Conservation (phyloP, 495 filamentous ascomycete species). For the Durotheca rogersii region DNA sequence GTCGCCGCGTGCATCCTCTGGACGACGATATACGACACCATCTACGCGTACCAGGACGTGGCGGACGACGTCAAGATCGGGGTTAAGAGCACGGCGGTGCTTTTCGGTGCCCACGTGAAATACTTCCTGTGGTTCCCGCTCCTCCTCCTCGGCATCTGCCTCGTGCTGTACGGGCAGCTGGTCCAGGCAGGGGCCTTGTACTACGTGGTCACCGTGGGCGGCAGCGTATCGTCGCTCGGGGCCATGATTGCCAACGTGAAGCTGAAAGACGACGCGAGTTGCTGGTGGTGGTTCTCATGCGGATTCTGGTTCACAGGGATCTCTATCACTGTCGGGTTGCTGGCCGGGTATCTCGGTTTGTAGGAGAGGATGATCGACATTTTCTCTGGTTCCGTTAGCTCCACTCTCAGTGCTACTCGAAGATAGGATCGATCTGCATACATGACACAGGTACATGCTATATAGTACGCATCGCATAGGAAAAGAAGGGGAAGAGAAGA, state of each 20-base stretch:
- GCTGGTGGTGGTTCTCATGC: constrained; percentile 45
- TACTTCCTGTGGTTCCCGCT: constrained; percentile 29
- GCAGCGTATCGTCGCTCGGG: constrained; percentile 32
- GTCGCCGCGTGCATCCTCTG: constrained; percentile 35
- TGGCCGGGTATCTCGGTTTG: constrained; percentile 42
- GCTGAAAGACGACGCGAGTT: constrained; percentile 38
- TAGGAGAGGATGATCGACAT: too few species aligned
- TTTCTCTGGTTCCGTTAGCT: too few species aligned
- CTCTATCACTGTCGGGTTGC: constrained; percentile 33
- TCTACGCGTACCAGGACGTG: constrained; percentile 47
- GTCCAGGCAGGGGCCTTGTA: constrained; percentile 30
- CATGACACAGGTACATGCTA: too few species aligned
- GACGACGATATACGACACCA: constrained; percentile 44
- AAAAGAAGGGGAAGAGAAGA: too few species aligned
- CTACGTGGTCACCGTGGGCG: constrained; percentile 32
- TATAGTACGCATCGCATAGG: too few species aligned
- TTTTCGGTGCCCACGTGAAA: constrained; percentile 38
- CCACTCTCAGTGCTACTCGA: too few species aligned
- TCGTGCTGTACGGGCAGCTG: constrained; percentile 28
- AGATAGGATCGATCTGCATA: too few species aligned
- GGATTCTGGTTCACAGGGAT: constrained; percentile 41
- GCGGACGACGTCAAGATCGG: constrained; percentile 39
- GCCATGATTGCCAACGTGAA: constrained; percentile 43
- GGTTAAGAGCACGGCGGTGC: constrained; percentile 42
- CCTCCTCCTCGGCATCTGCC: constrained; percentile 25